phyloP scores from a whole-genome alignment of 192 early-diverging fungal genomes.

The Piromyces finnis region DNA sequence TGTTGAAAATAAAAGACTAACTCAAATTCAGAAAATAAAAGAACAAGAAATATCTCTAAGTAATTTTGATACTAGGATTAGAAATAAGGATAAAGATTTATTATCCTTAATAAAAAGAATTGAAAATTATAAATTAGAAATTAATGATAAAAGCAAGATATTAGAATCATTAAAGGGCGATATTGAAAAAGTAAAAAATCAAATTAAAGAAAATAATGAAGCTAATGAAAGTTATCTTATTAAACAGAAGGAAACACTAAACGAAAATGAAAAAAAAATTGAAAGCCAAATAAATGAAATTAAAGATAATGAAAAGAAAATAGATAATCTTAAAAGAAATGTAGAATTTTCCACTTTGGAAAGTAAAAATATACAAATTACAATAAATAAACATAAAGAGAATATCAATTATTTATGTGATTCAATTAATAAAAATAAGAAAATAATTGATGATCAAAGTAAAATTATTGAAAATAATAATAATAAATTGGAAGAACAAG shows the following conservation, averaged over 20 bases:
- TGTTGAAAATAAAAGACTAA: background rate
- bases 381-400: background rate
- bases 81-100: background rate
- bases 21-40: background rate
- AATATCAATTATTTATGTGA: background rate
- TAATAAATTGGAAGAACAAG: background rate
- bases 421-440: background rate
- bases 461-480: background rate
- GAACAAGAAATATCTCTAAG: background rate
- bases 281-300: background rate
- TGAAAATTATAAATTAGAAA: background rate
- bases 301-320: background rate
- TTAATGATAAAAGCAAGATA: background rate
- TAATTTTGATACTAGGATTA: background rate
- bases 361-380: background rate
- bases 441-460: background rate
- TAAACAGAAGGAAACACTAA: background rate
- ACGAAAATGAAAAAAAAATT: background rate
- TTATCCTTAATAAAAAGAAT: background rate
- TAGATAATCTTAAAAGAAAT: background rate
- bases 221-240: background rate
- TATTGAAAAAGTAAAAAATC: background rate
- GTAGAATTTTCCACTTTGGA: background rate
- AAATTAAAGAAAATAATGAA: background rate
- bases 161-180: background rate